Percentiles rank a stretch among this genome's conserved stretches.
These are phyloP conservation scores for Phialophora tarda DNA, from an alignment of 2,329 filamentous ascomycete species.

Conservation along the genomic window DNA sequence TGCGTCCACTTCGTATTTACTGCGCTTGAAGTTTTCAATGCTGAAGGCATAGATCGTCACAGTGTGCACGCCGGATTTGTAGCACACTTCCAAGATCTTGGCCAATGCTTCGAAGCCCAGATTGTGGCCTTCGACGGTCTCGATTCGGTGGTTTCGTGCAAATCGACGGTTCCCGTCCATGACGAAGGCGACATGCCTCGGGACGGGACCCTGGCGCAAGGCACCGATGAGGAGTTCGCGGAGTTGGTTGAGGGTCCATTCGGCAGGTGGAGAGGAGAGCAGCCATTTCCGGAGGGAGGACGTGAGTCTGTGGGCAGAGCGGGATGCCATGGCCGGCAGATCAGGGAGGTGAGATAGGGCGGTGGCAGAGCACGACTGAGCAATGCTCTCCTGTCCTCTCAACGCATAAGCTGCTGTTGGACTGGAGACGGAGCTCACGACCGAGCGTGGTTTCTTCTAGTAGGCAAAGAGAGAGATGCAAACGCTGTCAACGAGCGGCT, in stretches of 20 bases:
- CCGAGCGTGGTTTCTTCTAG: neutral
- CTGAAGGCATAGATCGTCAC: constrained; percentile 98
- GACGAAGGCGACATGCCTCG: constrained; percentile 96
- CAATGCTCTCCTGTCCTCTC: neutral
- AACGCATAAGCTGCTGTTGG: constrained; percentile 1
- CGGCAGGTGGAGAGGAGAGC: constrained; percentile 83
- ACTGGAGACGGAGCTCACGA: neutral
- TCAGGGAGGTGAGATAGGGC: neutral
- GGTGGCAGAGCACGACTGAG: neutral
- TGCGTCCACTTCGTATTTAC: constrained; percentile 93
- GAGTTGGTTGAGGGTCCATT: constrained; percentile 81
- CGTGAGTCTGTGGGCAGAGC: constrained; percentile 9
- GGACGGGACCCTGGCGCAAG: constrained; percentile 86
- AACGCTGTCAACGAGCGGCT: neutral
- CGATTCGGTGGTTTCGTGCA: constrained; percentile 86
- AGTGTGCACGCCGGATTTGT: constrained; percentile 94
- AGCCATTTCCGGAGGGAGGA: constrained; percentile 70
- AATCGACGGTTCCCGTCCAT: constrained; percentile 99
- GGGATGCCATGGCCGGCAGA: constrained; percentile 17
- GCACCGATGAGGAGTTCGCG: constrained; percentile 87
- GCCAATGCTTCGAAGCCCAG: constrained; percentile 94
- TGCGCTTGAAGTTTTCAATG: constrained; percentile 98
- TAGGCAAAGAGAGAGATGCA: neutral
- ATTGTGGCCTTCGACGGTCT: constrained; percentile 95
- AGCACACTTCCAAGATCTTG: constrained; percentile 95